phyloP scores from a whole-genome alignment of 805 yeast genomes.

The Debaryomyces maramus region DNA sequence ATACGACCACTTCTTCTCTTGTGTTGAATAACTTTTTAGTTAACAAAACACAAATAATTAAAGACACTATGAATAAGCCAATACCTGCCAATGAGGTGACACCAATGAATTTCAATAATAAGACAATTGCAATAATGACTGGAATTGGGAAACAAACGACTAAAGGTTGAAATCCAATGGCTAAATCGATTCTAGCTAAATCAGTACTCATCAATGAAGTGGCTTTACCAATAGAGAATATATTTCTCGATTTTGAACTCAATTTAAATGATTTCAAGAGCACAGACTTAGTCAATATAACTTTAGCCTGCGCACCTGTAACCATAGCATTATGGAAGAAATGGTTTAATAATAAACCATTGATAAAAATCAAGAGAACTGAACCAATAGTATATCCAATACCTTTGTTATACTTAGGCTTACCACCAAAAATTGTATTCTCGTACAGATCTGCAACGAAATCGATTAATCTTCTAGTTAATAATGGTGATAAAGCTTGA shows the following conservation, averaged over 20 bases:
- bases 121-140: conserved; percentile 37
- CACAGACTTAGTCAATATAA: conserved; percentile 40
- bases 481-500: conserved; percentile 61
- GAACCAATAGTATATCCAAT: conserved; percentile 77
- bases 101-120: conserved; percentile 38
- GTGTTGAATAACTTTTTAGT: conserved; percentile 35
- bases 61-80: conserved; percentile 38
- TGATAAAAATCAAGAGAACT: conserved; percentile 50
- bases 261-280: conserved; percentile 40
- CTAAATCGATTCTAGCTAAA: conserved; percentile 44
- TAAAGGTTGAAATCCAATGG: conserved; percentile 44
- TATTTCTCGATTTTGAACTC: conserved; percentile 31
- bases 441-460: conserved; percentile 48
- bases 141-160: conserved; percentile 44
- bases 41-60: conserved; percentile 32
- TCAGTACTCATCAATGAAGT: conserved; percentile 46
- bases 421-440: conserved; percentile 42
- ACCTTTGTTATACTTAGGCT: conserved; percentile 53
- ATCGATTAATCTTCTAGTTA: conserved; percentile 62
- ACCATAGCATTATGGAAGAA: conserved; percentile 44
- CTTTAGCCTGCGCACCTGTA: conserved; percentile 42
- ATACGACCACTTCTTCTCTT: conserved; percentile 36
- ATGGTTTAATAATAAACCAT: conserved; percentile 43
- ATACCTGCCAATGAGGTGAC: conserved; percentile 42
- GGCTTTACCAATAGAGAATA: conserved; percentile 39